Percentiles rank a stretch among this genome's conserved stretches.
These are phyloP conservation scores for Neospermospora avenae DNA, from an alignment of 2,329 filamentous ascomycete species.

Conservation along the genomic window DNA sequence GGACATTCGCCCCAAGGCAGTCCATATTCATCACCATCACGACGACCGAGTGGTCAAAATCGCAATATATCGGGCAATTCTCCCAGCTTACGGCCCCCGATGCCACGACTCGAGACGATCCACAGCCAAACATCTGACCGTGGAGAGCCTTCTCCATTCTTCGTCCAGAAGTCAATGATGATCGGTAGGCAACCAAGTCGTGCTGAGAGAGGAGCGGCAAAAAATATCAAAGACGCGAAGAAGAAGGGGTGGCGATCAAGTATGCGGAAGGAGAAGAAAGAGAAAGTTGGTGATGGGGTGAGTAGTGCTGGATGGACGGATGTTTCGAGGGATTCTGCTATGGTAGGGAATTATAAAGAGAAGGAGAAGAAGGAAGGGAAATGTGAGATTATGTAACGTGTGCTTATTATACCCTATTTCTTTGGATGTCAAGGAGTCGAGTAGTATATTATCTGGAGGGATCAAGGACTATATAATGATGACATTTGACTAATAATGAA, in stretches of 20 bases:
- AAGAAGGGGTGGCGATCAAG: constrained; percentile 50
- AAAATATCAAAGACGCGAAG: constrained; percentile 60
- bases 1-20: constrained; percentile 6
- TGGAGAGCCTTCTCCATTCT: constrained; percentile 25
- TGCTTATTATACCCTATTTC: constrained; percentile 7
- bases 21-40: constrained; percentile 20
- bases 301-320: constrained; percentile 54
- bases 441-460: background rate
- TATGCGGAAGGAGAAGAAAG: constrained; percentile 39
- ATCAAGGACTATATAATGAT: too few species aligned
- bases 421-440: background rate
- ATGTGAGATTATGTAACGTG: constrained; percentile 50
- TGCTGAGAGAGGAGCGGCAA: constrained; percentile 57
- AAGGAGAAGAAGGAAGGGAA: constrained; percentile 41
- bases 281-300: constrained; percentile 41
- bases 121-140: constrained; percentile 40
- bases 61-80: constrained; percentile 44
- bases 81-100: constrained; percentile 42
- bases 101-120: constrained; percentile 55
- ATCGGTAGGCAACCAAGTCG: constrained; percentile 44
- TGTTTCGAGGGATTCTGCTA: constrained; percentile 30
- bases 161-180: constrained; percentile 20
- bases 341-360: constrained; percentile 11
- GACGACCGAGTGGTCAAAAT: constrained; percentile 24
- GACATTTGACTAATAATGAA: too few species aligned